Base-by-base conservation (phyloP, 805 yeast genomes). In the Starmerella lactis-condensi region DNA sequence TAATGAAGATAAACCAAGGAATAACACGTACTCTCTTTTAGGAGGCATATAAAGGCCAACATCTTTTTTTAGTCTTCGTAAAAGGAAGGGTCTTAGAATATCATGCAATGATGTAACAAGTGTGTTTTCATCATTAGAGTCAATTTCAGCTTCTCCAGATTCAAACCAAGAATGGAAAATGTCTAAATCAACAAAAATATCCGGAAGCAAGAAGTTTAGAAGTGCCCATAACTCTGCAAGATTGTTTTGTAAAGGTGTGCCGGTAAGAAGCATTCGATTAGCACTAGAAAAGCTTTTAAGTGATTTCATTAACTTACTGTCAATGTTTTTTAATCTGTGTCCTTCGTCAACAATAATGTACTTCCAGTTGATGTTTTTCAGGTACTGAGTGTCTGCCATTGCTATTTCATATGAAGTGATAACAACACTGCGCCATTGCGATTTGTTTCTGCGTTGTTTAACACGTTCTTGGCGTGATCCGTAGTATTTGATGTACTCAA, bases 211-310 rank as follows among this genome's bases (percentile, higher is more conserved):
- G 48, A 85, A 85, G 49, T 89, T 89, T 33, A 85, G 60, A 35
- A 89, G 57, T 0, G 94, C 75, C 96, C 96, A 85, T 23, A 89
- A 56, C 53, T 89, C 96, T 32, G 75, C 67, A 35, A 85, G 57
- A 46, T 83, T 85, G 50, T 85, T 85, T 51, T 85, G 98, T 31
- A 85, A 58, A 0, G 98, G 96, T 0, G 98, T 85, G n/a, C 98
- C 98, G 0, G 98, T 85, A 10, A 85, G 56, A 17, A 85, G 57
- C 28, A 85, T 57, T 38, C 94, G 59, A 47, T 85, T 85, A 11
- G 65, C 58, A 5, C 58, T 43, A 15, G 57, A 52, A 23, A 79
- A 61, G 39, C 62, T 64, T 45, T 79, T 83, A 42, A 85, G 61
- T 37, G 72, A 72, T 32, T 64, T 64, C 31, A 85, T 73, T 37